Evolutionary conservation across 2,329 filamentous ascomycete species (phyloP).

Genomic region (Arthrocladium fulminans): DNA sequence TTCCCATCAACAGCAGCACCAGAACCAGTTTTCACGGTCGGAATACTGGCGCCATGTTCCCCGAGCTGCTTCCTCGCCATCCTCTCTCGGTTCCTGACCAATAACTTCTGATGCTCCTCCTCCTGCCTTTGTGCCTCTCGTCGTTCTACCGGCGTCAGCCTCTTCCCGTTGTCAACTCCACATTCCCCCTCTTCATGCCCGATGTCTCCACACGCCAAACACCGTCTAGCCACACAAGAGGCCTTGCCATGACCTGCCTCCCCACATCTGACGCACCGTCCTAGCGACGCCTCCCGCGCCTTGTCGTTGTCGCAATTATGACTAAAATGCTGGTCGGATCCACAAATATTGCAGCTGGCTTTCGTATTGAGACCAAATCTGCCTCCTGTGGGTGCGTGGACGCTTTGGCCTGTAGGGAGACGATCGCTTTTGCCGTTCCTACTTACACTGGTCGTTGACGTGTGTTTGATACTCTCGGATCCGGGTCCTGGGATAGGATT

Average conservation of each 20-base stretch:
- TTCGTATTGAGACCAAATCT: conserved; percentile 35
- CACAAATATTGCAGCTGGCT: conserved; percentile 37
- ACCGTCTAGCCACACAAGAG: conserved; percentile 34
- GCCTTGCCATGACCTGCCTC: conserved; percentile 30
- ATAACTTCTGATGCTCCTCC: conserved; percentile 25
- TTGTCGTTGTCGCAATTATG: conserved; percentile 38
- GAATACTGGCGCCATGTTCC: conserved; percentile 38
- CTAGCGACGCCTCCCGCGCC: conserved; percentile 30
- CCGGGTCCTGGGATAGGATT: background rate
- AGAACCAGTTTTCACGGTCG: conserved; percentile 22
- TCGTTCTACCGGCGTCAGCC: conserved; percentile 32
- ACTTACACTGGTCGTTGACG: background rate
- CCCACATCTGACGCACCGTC: conserved; percentile 37
- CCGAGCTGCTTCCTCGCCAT: conserved; percentile 35
- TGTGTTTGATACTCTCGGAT: background rate
- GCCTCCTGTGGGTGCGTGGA: conserved; percentile 35
- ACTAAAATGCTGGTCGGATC: conserved; percentile 37
- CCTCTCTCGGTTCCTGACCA: conserved; percentile 30
- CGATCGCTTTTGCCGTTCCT: background rate
- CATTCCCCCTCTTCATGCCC: conserved; percentile 34
- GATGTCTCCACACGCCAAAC: conserved; percentile 36
- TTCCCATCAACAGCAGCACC: conserved; percentile 11
- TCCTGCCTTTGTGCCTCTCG: conserved; percentile 31
- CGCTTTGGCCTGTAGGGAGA: background rate
- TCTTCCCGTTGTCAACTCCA: conserved; percentile 23